Percentiles rank a stretch among this genome's conserved stretches.
These are phyloP conservation scores for Logfia minima DNA, from an alignment of 129 eudicot genomes.

Conservation along the genomic window DNA sequence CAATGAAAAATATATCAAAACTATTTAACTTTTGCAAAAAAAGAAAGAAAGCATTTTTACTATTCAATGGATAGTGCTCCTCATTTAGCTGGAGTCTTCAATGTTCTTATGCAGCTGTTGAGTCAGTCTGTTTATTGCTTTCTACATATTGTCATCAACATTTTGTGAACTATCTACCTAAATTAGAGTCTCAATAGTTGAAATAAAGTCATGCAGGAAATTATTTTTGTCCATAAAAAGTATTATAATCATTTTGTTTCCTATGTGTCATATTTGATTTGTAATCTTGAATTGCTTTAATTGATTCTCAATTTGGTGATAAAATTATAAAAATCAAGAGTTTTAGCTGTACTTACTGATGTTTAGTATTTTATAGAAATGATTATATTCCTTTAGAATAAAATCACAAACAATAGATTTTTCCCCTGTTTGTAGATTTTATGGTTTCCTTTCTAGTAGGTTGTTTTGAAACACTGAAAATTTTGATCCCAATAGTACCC, in stretches of 20 bases:
- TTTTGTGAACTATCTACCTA: neutral
- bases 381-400: neutral
- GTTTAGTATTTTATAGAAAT: neutral
- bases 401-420: neutral
- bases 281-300: neutral
- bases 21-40: too few species aligned
- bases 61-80: too few species aligned
- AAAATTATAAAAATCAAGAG: neutral
- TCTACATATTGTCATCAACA: too few species aligned
- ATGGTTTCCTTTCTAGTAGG: neutral
- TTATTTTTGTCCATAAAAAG: neutral
- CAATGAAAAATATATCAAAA: too few species aligned
- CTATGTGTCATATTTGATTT: neutral
- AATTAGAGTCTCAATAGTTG: neutral
- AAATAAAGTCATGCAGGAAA: neutral
- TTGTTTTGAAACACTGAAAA: neutral
- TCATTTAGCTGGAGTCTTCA: too few species aligned
- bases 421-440: neutral
- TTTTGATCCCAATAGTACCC: neutral
- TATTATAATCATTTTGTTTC: neutral
- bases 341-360: neutral
- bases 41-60: too few species aligned
- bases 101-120: neutral
- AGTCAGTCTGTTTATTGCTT: too few species aligned
- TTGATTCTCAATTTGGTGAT: neutral